A percentile compares a stretch with the other conserved stretches of the same genome.
Conservation (phyloP, 2,329 filamentous ascomycete genomes). For the Botryotinia narcissicola region DNA sequence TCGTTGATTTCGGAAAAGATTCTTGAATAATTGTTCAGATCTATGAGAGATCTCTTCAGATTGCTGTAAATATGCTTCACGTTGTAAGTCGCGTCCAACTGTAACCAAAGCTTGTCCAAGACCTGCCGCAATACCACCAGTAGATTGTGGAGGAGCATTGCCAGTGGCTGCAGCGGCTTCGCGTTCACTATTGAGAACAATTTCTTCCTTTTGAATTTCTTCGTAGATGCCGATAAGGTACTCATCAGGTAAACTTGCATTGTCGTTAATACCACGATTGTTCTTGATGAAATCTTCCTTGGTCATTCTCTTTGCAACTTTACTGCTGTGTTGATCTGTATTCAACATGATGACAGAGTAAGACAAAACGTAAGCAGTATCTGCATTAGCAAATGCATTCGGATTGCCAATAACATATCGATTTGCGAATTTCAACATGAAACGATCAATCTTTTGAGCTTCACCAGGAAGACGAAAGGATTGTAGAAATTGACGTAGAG, state of each 20-base stretch:
- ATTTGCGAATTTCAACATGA: slow-evolving; percentile 99
- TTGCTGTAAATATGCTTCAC: slow-evolving; percentile 90
- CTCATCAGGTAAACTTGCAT: slow-evolving; percentile 86
- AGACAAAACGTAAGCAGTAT: slow-evolving; percentile 92
- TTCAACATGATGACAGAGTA: slow-evolving; percentile 98
- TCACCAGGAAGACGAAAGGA: slow-evolving; percentile 93
- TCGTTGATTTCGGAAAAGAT: slow-evolving; percentile 83
- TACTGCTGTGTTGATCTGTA: slow-evolving; percentile 89
- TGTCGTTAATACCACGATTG: slow-evolving; percentile 97
- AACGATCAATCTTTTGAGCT: slow-evolving; percentile 97
- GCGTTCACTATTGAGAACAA: slow-evolving; percentile 88
- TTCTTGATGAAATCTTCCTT: slow-evolving; percentile 99
- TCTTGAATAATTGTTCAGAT: slow-evolving; percentile 85
- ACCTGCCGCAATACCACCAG: slow-evolving; percentile 71
- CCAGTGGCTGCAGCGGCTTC: slow-evolving; percentile 83
- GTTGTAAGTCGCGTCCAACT: slow-evolving; percentile 84
- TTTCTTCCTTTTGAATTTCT: slow-evolving; percentile 87
- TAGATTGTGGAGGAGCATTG: slow-evolving; percentile 54
- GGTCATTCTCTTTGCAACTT: slow-evolving; percentile 83
- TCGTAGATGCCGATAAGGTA: slow-evolving; percentile 89
- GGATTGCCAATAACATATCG: slow-evolving; percentile 93
- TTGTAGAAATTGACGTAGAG: slow-evolving; percentile 86
- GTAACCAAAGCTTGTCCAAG: slow-evolving; percentile 89
- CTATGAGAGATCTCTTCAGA: slow-evolving; percentile 83
- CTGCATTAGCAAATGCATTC: slow-evolving; percentile 95